Base-by-base conservation (phyloP, 495 filamentous ascomycete genomes). In the Paragyromitra xinjiangensis region DNA sequence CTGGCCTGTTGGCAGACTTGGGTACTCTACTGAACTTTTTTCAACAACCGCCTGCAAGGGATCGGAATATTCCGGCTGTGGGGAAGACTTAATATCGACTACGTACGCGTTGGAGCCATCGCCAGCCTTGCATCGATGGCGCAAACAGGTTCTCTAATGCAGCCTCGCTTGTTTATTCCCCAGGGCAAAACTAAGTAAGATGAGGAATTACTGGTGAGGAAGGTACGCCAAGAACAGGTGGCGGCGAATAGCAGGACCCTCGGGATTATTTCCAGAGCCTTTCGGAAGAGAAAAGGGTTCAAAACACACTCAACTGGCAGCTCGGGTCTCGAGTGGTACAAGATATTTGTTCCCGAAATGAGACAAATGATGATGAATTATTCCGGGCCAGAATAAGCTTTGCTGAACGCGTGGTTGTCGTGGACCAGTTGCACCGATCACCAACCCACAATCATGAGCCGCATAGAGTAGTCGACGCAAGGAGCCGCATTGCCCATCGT, bases 341-440 rank as follows among this genome's bases (percentile, higher is more conserved):
- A 69, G 65, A 48, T 63, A 64, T 44, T 55, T 40, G 61, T 58
- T 58, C 66, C 66, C 73, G 67, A 76, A 50, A 40, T 76, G 67
- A 76, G 64, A 71, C 73, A 65, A 48, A 64, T 71, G 45, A 51
- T 63, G 42, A 56, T 39, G 66, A 69, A 75, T 61, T 40, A 40
- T n/a, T 58, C 34, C 61, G 59, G 42, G n/a, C 8, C 50, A 64
- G 67, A 64, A 76, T 64, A 76, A 76, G 66, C 66, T 76, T 76
- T 76, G 48, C 19, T 16, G 44, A 26, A 62, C 45, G 24, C 16
- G 24, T 48, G 22, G 67, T 64, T 26, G 73, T 75, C 73, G 73
- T 75, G 73, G 73, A 62, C 73, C 73, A 75, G 73, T 39, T 71
- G 48, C 48, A 71, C 59, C 66, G 66, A 75, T 69, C 71, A 50